phyloP scores from a whole-genome alignment of 148 eudicot species.

The Rhododendron simsii region DNA sequence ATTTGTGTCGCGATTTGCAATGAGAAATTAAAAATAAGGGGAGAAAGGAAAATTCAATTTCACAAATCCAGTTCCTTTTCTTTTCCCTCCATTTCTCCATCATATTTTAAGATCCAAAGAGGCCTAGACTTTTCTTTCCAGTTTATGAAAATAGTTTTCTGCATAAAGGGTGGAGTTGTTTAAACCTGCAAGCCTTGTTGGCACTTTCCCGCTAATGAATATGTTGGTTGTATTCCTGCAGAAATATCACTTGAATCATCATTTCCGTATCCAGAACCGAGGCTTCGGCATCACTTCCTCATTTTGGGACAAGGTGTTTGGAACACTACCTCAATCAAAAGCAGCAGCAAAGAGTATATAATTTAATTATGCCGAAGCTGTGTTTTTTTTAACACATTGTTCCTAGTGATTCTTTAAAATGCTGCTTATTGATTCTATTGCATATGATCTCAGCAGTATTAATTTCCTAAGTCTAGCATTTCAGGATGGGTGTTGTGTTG shows the following conservation, averaged over 20 bases:
- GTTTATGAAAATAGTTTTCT: not conserved
- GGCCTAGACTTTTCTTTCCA: not conserved
- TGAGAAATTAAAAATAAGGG: not conserved
- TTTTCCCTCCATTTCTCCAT: not conserved
- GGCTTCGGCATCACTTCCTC: slow-evolving; percentile 86
- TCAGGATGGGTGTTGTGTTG: too few relatives aligned
- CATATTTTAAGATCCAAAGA: not conserved
- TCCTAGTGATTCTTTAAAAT: not conserved
- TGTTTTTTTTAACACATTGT: not conserved
- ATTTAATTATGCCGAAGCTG: too few relatives aligned
- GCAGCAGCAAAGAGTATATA: slow-evolving; percentile 28
- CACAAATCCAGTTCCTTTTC: not conserved
- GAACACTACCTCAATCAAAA: slow-evolving; percentile 66
- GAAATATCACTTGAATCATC: slow-evolving; percentile 91
- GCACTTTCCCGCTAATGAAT: not conserved
- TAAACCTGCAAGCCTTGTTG: not conserved
- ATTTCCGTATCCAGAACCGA: slow-evolving; percentile 59
- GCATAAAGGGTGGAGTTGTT: not conserved
- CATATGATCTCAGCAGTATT: not conserved
- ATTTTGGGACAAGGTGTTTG: slow-evolving; percentile 74
- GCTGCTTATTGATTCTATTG: not conserved
- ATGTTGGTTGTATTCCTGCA: slow-evolving; percentile 23
- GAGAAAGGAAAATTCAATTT: not conserved
- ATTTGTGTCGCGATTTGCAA: not conserved
- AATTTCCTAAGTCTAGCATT: not conserved